Conservation (phyloP, 805 yeast species). For the Pichia cabralensis region DNA sequence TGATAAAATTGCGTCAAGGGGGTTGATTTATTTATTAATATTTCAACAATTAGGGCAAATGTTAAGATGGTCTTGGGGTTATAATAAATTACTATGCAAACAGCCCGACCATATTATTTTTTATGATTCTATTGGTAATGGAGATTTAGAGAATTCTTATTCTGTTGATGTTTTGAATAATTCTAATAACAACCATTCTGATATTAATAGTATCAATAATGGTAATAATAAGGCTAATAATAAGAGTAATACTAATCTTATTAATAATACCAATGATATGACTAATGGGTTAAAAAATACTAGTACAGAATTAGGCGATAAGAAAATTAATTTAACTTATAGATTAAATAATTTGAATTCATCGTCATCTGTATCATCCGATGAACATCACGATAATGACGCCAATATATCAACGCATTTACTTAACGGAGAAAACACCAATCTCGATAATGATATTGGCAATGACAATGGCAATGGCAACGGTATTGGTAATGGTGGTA, state of each 20-base stretch:
- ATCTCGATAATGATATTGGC: background rate
- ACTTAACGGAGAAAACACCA: no score
- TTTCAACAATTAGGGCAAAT: constrained; percentile 81
- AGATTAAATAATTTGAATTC: no score
- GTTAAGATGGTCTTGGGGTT: constrained; percentile 84
- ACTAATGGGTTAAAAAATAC: no score
- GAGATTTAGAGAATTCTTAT: constrained; percentile 1
- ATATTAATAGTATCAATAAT: constrained; percentile 2
- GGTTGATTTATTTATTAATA: constrained; percentile 60
- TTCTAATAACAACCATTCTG: background rate
- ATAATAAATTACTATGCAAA: constrained; percentile 53
- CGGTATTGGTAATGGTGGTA: background rate
- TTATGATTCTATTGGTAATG: constrained; percentile 1
- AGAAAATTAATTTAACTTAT: no score
- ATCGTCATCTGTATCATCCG: no score
- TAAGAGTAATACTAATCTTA: background rate
- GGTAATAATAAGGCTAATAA: constrained; percentile 3
- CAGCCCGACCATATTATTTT: constrained; percentile 30
- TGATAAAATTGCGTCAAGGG: constrained; percentile 69
- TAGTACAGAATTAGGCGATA: no score
- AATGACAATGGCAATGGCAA: background rate
- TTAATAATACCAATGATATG: no score
- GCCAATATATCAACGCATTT: no score
- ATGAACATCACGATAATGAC: no score
- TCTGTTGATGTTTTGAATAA: background rate